Percentiles rank a stretch among this genome's conserved stretches.
Conservation (phyloP, 2,329 filamentous ascomycete genomes). For the Fusarium sp. region DNA sequence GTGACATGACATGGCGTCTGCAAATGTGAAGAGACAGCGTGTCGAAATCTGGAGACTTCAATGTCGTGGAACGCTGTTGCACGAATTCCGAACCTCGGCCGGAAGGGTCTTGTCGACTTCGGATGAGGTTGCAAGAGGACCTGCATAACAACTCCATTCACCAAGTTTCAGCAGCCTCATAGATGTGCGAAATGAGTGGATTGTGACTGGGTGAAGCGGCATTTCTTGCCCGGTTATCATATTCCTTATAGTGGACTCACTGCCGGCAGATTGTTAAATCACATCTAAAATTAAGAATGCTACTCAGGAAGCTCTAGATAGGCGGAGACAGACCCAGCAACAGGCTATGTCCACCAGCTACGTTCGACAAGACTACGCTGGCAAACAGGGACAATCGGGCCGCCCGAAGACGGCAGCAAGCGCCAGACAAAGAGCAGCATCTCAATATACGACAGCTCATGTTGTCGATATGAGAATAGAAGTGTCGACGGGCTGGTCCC, state of each 20-base stretch:
- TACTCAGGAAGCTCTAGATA: slow-evolving; percentile 3
- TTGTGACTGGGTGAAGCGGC: slow-evolving; percentile 15
- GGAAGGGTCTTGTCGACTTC: slow-evolving; percentile 3
- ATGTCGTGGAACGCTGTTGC: slow-evolving; percentile 30
- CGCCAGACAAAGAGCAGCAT: too few relatives aligned
- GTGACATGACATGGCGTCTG: slow-evolving; percentile 3
- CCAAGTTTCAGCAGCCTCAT: slow-evolving; percentile 14
- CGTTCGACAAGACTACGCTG: too few relatives aligned
- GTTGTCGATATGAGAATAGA: not conserved
- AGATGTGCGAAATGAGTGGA: slow-evolving; percentile 14
- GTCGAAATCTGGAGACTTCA: slow-evolving; percentile 5
- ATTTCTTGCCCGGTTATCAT: not conserved
- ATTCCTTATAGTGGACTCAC: not conserved
- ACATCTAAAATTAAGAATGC: slow-evolving; percentile 3
- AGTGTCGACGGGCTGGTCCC: slow-evolving; percentile 10
- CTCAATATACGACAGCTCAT: not conserved
- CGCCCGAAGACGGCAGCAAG: too few relatives aligned
- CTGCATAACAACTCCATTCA: slow-evolving; percentile 25
- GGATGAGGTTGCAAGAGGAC: slow-evolving; percentile 6
- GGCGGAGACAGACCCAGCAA: slow-evolving; percentile 19
- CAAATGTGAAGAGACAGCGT: not conserved
- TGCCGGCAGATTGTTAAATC: not conserved
- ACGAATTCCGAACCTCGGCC: slow-evolving; percentile 15
- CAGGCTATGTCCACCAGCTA: not conserved
- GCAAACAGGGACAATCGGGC: too few relatives aligned